phyloP scores from a whole-genome alignment of 208 protist species.

The Wallacemonas collosoma region DNA sequence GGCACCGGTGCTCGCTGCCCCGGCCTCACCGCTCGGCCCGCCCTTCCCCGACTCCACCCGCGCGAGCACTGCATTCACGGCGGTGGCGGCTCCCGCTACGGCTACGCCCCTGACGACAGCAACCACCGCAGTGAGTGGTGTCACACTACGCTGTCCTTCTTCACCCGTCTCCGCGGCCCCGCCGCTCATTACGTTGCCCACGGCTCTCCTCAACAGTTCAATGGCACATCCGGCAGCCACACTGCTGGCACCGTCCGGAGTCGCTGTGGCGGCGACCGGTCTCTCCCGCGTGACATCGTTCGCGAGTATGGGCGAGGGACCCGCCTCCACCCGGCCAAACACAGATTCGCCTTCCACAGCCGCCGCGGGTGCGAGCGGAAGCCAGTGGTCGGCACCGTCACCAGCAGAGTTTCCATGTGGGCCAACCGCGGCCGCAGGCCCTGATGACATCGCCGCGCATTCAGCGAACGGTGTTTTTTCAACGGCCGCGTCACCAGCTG shows the following conservation, averaged over 20 bases:
- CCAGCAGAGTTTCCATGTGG: neutral
- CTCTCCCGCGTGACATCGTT: slow-evolving; percentile 2
- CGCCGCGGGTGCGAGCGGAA: neutral
- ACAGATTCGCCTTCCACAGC: neutral
- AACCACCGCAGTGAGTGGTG: no score
- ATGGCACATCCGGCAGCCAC: slow-evolving; percentile 37
- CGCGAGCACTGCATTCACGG: neutral
- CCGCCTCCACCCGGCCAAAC: neutral
- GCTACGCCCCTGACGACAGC: no score
- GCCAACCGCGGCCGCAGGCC: slow-evolving; percentile 6
- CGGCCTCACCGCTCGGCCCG: slow-evolving; percentile 1
- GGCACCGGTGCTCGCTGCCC: neutral
- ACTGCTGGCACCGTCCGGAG: slow-evolving; percentile 26
- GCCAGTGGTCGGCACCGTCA: neutral
- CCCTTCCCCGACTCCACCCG: neutral
- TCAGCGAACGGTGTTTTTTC: no score
- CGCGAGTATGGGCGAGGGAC: neutral
- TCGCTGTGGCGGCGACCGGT: slow-evolving; percentile 18
- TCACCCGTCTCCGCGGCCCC: no score
- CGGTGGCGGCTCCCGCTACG: neutral
- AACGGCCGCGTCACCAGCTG: no score
- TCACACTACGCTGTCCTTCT: no score
- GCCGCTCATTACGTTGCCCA: slow-evolving; percentile 8
- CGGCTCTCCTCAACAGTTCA: slow-evolving; percentile 50
- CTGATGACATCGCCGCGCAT: slow-evolving; percentile 5